Percentiles rank a stretch among this genome's conserved stretches.
phyloP scores from a whole-genome alignment of 2,329 filamentous ascomycete genomes.

The Tricladium varicosporioides region DNA sequence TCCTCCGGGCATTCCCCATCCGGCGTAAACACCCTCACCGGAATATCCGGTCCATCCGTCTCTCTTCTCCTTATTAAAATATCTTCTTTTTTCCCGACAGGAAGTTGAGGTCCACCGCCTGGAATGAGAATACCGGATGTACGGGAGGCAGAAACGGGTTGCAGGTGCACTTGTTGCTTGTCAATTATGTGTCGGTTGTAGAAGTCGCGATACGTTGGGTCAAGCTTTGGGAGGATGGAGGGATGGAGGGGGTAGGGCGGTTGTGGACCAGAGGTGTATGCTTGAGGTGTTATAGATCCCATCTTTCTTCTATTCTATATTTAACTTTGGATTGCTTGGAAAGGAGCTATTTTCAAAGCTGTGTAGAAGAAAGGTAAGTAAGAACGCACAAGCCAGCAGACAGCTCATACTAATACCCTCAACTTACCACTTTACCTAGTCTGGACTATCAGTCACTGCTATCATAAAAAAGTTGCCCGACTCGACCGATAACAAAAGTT shows the following conservation, averaged over 20 bases:
- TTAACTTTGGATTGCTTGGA: neutral
- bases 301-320: constrained; percentile 7
- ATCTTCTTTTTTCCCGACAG: constrained; percentile 37
- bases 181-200: constrained; percentile 29
- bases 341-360: neutral
- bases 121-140: constrained; percentile 51
- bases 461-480: neutral
- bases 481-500: neutral
- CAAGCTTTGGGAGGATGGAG: constrained; percentile 23
- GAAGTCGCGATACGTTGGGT: constrained; percentile 26
- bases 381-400: neutral
- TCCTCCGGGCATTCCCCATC: constrained; percentile 39
- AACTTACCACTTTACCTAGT: neutral
- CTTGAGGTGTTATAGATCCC: constrained; percentile 16
- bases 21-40: constrained; percentile 50
- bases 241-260: constrained; percentile 30
- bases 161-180: constrained; percentile 48
- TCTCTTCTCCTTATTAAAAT: constrained; percentile 34
- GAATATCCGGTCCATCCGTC: constrained; percentile 45
- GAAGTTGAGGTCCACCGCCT: constrained; percentile 47
- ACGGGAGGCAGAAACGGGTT: constrained; percentile 50
- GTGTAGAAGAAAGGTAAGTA: neutral
- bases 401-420: neutral
- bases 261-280: constrained; percentile 6
- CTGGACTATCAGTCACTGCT: neutral